A percentile compares a stretch with the other conserved stretches of the same genome.
phyloP scores from a whole-genome alignment of 2,329 filamentous ascomycete genomes.

The Geosmithia putterillii region DNA sequence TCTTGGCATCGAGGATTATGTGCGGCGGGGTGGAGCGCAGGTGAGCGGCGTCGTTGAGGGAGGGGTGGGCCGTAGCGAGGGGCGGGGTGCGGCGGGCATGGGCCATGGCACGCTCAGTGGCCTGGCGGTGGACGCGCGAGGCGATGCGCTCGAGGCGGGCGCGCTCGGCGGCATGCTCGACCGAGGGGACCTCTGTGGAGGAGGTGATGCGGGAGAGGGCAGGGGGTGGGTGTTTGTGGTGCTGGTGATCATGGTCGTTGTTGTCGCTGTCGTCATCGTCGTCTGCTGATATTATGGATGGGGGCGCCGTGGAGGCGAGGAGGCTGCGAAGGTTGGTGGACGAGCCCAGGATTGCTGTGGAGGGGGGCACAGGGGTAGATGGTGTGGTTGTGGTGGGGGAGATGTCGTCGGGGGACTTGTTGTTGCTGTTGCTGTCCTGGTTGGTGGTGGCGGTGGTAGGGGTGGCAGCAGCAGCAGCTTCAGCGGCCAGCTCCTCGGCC shows the following conservation, averaged over 20 bases:
- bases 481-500: conserved; percentile 43
- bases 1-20: conserved; percentile 66
- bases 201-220: conserved; percentile 6
- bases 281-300: conserved; percentile 10
- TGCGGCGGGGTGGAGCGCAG: conserved; percentile 47
- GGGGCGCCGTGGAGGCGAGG: conserved; percentile 5
- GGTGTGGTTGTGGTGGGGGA: conserved; percentile 3
- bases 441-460: no score
- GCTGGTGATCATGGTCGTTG: no score
- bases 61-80: conserved; percentile 38
- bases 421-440: conserved; percentile 1
- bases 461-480: conserved; percentile 1
- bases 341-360: conserved; percentile 1
- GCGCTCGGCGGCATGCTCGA: conserved; percentile 45
- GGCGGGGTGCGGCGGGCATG: conserved; percentile 40
- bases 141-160: conserved; percentile 49
- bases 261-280: no score
- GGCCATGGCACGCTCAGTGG: conserved; percentile 42
- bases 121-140: conserved; percentile 38
- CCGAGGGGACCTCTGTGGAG: conserved; percentile 22
- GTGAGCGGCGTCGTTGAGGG: conserved; percentile 42
- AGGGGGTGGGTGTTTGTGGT: conserved; percentile 5
- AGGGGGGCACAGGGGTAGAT: background rate
- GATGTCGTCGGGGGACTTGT: conserved; percentile 5
- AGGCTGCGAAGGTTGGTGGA: background rate